Base-by-base conservation (phyloP, 2,329 filamentous ascomycete genomes). In the Alternaria triticimaculans region DNA sequence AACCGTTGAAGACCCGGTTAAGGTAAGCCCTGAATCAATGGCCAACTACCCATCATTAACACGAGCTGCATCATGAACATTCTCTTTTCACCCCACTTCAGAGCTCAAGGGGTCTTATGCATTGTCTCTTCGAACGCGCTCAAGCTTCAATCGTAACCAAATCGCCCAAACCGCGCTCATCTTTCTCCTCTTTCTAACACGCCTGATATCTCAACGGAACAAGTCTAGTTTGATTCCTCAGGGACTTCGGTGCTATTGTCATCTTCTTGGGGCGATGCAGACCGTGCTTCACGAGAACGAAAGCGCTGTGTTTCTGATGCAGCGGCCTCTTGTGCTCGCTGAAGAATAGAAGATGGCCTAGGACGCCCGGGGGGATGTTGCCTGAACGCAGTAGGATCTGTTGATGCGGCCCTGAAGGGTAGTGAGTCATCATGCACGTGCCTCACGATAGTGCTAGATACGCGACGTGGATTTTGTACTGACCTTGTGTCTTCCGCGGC, bases 311-410 rank as follows among this genome's bases (percentile, higher is more conserved):
- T 41, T 11, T 41, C n/a, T 41, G 37, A 41, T 41, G 37, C 37
- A 18, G 37, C 4, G 37, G 37, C 37, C 37, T 18, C 37, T 41
- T 3, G 37, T 41, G 2, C 37, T 41, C 0, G 0, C 37, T 2
- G 9, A 18, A 0, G 37, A 3, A 18, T 2, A 41, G 33, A 37
- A n/a, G 0, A 0, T 0, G 15, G 33, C 7, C 33, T 37, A 10
- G 4, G 33, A 37, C 33, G 33, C 33, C 33, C 33, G 15, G 0
- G 33, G 2, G 33, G 8, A 37, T 2, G 33, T 37, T 37, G 33
- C 33, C 33, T n/a, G 33, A n/a, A 37, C 2, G 33, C 33, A n/a
- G 33, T 37, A 37, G 33, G 4, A 37, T 37, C 37, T 41, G n/a
- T 41, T 41, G 37, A 41, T 41, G 37, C 3, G 9, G 0, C 2